Evolutionary conservation across 2,329 filamentous ascomycete genomes (phyloP), one percentile per base, ranked within the genome.

Genomic region (Lithohypha guttulata): DNA sequence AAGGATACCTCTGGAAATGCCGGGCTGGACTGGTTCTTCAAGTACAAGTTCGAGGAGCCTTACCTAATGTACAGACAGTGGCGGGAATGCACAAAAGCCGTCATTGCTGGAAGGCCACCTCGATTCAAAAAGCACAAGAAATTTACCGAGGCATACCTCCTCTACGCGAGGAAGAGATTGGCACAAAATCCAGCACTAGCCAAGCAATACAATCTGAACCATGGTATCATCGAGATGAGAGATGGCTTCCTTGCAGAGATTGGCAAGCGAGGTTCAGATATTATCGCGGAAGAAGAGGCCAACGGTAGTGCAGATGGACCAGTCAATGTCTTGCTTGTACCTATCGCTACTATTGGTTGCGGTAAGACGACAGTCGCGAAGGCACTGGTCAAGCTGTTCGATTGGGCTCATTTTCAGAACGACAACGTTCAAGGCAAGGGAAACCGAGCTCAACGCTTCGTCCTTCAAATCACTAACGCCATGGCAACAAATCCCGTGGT

Each of bases 41-140:
- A 98, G 63, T 98, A 87, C 74, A 98, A 98, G 65, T 98, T 98
- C 44, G 91, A 98, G 56, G 91, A 98, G 63, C 91, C 91, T 1
- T 98, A 98, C 57, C 67, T 98, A 44, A 93, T 98, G 85, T 98
- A 96, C 63, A 79, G 91, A 17, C 91, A 98, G 64, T 98, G 91
- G 91, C 79, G 91, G 46, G 91, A 98, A 64, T 93, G 84, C 57
- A 98, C 91, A 28, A 96, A 94, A 59, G 74, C 84, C 4, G 62
- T 96, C 42, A 95, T 98, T 50, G 55, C 71, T 1, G 81, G 81
- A 10, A 81, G 75, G 51, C 63, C 75, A 26, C 84, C 87, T 8
- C 81, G 72, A 48, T 82, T 75, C 65, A 87, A 77, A 65, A 96
- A 96, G 61, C 91, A 98, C 59, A 65, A 75, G 50, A 75, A 79